Evolutionary conservation across 116 monocot species (phyloP), one percentile per base, ranked within the genome.

Genomic region (Iris pallida): DNA sequence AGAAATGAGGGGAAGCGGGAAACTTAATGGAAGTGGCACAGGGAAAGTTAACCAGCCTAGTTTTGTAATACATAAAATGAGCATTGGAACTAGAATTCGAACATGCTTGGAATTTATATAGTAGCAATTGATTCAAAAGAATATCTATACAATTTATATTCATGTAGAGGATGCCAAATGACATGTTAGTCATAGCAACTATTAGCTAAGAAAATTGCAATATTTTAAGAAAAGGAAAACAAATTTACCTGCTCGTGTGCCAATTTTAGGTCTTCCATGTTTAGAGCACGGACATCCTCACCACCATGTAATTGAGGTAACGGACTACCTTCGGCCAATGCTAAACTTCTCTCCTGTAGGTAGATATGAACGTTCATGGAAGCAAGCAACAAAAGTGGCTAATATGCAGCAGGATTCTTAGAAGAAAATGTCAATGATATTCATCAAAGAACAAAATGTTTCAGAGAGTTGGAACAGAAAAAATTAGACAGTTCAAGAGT

Each of bases 161-260:
- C 11, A 9, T 30, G 49, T 51, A 4, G 11, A 13, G 49, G 49
- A 9, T 51, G 13, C 11, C 49, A 51, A 13, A 9, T 7, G 49
- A 51, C 13, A 9, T 51, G 49, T 4, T 7, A 13, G 49, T 13
- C 49, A 51, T 9, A 51, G 49, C 4, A 51, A 7, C 49, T 51
- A 7, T 13, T 13, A 51, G 49, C 49, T 13, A 7, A 51, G 13
- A 7, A 51, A 51, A 9, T 2, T 7, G 7, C 49, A 0, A 51
- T 30, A 30, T 30, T 30, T 30, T 30, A 30, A 4, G 7, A 51
- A 7, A 9, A 9, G 13, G 13, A 51, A 9, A 51, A 51, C 17
- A 14, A 64, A 44, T n/a, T 72, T 59, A 82, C 82, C 77, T 82
- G 77, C 8, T 73, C 82, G 66, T 82, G 82, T 40, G 82, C 82